Evolutionary conservation across 1,284 basidiomycete genomes (phyloP), one percentile per base, ranked within the genome.

Genomic region (Rhodotorula mucilaginosa): DNA sequence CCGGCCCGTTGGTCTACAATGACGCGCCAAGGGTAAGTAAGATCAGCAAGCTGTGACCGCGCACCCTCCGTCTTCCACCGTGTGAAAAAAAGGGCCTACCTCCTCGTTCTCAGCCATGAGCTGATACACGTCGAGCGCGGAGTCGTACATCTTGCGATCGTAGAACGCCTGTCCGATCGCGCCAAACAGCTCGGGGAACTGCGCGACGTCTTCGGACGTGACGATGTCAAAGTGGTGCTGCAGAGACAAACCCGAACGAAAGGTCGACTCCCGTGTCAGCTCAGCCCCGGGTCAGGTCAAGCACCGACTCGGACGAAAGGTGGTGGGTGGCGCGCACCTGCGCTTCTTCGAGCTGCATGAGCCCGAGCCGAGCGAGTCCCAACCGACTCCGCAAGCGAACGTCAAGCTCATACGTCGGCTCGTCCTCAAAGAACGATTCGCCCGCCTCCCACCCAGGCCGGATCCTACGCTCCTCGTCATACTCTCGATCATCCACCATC

Each of bases 91-190:
- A 26, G 26, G 52, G 47, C 74, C 80, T 79, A 91, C 90, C 67
- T 84, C 86, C n/a, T 87, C 86, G 78, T 89, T 87, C 13, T 86
- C 86, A 29, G 90, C 89, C 39, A 94, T 84, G 12, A 86, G 82
- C 73, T 90, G 89, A 78, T 92, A 93, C 61, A 91, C 88, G 1
- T 87, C 86, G n/a, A 88, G 83, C 0, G 93, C 92, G 60, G 90
- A 87, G 0, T 85, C 86, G 80, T 88, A 92, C 82, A 90, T 82
- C 72, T 88, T 87, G 15, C 86, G 83, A 61, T 92, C 89, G 79
- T 90, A 90, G 79, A 90, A 90, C 0, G 90, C 90, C 73, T 93
- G 90, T 0, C 90, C 93, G 31, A 95, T 88, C 78, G 95, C 92
- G 2, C 84, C 85, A 79, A 92, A 93, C 3, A 94, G 82, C 2